These are phyloP conservation scores for Podospora bellae-mahoneyi DNA, from an alignment of 495 filamentous ascomycete genomes.

Conservation along the genomic window DNA sequence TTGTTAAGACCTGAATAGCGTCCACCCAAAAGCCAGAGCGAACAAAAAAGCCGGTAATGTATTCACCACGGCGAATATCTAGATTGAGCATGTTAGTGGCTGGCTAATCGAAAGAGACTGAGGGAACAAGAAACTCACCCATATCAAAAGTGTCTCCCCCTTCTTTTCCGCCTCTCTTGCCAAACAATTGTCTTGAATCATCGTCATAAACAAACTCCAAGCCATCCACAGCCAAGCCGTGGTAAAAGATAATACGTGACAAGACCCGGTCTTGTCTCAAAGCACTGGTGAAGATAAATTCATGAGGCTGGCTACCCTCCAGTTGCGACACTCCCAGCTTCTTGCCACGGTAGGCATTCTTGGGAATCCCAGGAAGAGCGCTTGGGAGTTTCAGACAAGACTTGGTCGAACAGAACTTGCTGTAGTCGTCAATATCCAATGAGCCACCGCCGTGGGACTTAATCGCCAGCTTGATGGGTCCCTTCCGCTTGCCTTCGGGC, in stretches of 20 bases:
- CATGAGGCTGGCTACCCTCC: constrained; percentile 66
- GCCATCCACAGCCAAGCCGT: constrained; percentile 75
- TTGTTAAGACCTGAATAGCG: constrained; percentile 87
- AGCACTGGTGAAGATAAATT: constrained; percentile 71
- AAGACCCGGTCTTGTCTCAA: constrained; percentile 69
- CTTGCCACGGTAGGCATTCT: constrained; percentile 70
- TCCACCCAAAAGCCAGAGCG: constrained; percentile 83
- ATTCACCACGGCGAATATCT: constrained; percentile 84
- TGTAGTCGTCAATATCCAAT: constrained; percentile 70
- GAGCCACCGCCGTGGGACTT: constrained; percentile 71
- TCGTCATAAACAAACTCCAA: constrained; percentile 94
- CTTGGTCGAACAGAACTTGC: constrained; percentile 62
- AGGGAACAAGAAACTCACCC: constrained; percentile 47
- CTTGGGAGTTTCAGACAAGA: constrained; percentile 63
- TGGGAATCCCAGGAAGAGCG: constrained; percentile 50
- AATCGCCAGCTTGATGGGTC: constrained; percentile 64
- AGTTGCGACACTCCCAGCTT: constrained; percentile 71
- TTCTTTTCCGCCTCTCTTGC: constrained; percentile 70
- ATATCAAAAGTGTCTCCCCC: constrained; percentile 76
- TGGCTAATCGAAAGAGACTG: not conserved
- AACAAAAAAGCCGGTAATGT: constrained; percentile 81
- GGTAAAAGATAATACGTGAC: constrained; percentile 70
- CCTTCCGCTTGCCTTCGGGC: constrained; percentile 66
- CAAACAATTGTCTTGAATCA: constrained; percentile 80
- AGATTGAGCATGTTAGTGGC: not conserved